A percentile compares a stretch with the other conserved stretches of the same genome.
phyloP scores from a whole-genome alignment of 345 rosid genomes.

The Moricandia moricandioides region DNA sequence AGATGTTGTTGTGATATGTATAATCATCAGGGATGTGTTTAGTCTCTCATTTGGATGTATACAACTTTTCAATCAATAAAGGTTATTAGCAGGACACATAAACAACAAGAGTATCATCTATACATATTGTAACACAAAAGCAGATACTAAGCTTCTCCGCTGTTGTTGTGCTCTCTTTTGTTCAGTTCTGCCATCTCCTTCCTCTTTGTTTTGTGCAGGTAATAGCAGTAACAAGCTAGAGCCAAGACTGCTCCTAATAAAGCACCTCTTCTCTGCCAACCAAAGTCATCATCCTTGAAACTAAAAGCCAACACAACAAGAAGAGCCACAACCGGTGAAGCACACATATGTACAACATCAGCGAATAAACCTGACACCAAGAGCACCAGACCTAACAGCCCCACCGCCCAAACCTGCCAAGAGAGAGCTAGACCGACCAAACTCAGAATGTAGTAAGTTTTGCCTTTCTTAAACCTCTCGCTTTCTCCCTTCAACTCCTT shows the following conservation, averaged over 20 bases:
- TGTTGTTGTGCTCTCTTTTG: slow-evolving; percentile 20
- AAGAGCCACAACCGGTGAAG: slow-evolving; percentile 28
- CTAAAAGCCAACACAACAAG: slow-evolving; percentile 31
- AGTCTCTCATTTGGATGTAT: slow-evolving; percentile 3
- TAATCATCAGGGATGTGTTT: slow-evolving; percentile 12
- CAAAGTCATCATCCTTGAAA: slow-evolving; percentile 30
- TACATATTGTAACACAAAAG: slow-evolving; percentile 14
- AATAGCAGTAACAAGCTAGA: slow-evolving; percentile 33
- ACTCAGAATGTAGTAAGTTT: slow-evolving; percentile 24
- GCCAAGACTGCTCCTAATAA: slow-evolving; percentile 30
- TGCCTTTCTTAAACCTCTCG: slow-evolving; percentile 33
- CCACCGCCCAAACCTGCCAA: slow-evolving; percentile 37
- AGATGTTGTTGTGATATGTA: slow-evolving; percentile 29
- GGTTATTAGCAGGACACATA: slow-evolving; percentile 14
- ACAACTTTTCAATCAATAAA: slow-evolving; percentile 11
- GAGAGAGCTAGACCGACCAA: slow-evolving; percentile 29
- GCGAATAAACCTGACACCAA: slow-evolving; percentile 32
- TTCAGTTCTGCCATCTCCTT: slow-evolving; percentile 27
- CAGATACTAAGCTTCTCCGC: slow-evolving; percentile 15
- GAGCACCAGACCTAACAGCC: slow-evolving; percentile 31
- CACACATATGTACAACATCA: slow-evolving; percentile 36
- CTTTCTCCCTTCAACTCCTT: slow-evolving; percentile 31
- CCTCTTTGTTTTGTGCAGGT: slow-evolving; percentile 26
- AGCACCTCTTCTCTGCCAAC: slow-evolving; percentile 35
- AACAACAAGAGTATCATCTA: slow-evolving; percentile 16